Percentiles rank a stretch among this genome's conserved stretches.
phyloP scores from a whole-genome alignment of 805 yeast genomes.

The Saturnispora saitoi region DNA sequence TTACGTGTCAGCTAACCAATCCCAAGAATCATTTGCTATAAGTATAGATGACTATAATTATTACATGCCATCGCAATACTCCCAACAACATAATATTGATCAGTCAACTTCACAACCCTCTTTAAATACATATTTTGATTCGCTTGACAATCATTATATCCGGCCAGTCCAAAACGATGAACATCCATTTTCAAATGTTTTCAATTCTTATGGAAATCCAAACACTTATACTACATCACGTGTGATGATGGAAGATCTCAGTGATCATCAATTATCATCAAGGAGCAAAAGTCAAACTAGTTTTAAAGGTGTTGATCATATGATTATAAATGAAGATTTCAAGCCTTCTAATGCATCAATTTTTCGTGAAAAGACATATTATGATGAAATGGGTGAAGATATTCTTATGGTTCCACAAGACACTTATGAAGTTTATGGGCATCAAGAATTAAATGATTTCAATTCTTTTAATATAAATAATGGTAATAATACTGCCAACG shows the following conservation, averaged over 20 bases:
- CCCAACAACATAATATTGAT: neutral
- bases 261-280: neutral
- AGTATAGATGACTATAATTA: conserved; percentile 3
- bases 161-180: neutral
- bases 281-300: conserved; percentile 4
- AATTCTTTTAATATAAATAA: conserved; percentile 21
- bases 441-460: conserved; percentile 20
- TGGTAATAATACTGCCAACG: conserved; percentile 6
- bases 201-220: conserved; percentile 6
- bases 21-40: conserved; percentile 6
- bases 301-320: neutral
- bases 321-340: neutral
- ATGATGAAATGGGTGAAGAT: conserved; percentile 14
- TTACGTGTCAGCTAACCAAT: conserved; percentile 3
- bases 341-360: neutral
- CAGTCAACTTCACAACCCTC: neutral
- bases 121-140: neutral
- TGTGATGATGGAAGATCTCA: conserved; percentile 3
- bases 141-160: neutral
- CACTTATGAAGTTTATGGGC: conserved; percentile 21
- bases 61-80: neutral
- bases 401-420: conserved; percentile 28
- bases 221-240: conserved; percentile 1
- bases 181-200: conserved; percentile 3
- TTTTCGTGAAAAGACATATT: neutral